These are phyloP conservation scores for Trichomonas tenax DNA, from an alignment of 208 protist genomes.

Conservation along the genomic window DNA sequence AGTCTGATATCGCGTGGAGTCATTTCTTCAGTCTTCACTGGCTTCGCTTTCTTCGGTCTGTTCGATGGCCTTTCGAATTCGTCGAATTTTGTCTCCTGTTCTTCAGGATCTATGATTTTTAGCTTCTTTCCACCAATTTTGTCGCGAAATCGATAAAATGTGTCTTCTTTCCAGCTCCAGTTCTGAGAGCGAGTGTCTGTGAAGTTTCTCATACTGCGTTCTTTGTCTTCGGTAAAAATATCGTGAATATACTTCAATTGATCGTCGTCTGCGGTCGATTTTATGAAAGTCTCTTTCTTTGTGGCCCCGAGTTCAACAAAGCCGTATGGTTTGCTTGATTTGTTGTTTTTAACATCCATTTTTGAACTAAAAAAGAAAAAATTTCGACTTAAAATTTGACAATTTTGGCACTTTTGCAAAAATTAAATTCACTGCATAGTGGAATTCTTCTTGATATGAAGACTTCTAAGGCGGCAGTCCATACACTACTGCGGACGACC, in stretches of 20 bases:
- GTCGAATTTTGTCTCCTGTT: not conserved
- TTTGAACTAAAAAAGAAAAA: not conserved
- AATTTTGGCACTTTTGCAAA: not conserved
- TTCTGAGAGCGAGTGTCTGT: not conserved
- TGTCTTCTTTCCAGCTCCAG: slow-evolving; percentile 9
- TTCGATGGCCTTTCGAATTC: not conserved
- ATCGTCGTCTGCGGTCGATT: not conserved
- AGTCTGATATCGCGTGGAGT: not conserved
- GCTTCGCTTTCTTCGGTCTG: not conserved
- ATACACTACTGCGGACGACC: too few species aligned
- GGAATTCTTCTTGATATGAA: too few species aligned
- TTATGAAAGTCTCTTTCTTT: not conserved
- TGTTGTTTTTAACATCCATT: not conserved
- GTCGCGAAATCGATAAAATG: not conserved
- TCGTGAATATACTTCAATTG: not conserved
- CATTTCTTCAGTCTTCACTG: not conserved
- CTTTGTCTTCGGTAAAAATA: not conserved
- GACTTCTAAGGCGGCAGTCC: too few species aligned
- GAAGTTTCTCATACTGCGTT: not conserved
- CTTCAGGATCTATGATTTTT: not conserved
- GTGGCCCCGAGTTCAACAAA: too few species aligned
- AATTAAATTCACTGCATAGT: too few species aligned
- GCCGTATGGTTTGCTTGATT: too few species aligned
- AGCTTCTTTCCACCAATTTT: too few species aligned
- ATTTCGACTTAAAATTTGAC: not conserved